phyloP scores from a whole-genome alignment of 352 stramenopile genomes.

The Phytophthora sansomeana region DNA sequence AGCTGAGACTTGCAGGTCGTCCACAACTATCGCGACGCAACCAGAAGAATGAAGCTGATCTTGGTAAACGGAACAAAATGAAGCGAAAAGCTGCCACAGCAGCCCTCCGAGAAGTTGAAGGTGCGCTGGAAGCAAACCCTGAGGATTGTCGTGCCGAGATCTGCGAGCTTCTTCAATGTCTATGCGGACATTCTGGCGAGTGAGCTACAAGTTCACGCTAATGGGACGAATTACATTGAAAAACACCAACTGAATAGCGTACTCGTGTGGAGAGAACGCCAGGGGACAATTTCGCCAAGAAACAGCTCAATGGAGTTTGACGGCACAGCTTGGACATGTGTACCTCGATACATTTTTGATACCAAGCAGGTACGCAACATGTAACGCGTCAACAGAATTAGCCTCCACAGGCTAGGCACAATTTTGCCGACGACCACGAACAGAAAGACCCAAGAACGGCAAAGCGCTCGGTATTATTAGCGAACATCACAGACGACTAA shows the following conservation, averaged over 20 bases:
- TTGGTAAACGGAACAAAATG: not conserved
- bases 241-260: too few relatives aligned
- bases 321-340: not conserved
- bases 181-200: slow-evolving; percentile 25
- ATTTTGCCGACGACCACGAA: slow-evolving; percentile 2
- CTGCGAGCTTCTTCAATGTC: slow-evolving; percentile 50
- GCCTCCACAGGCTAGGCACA: not conserved
- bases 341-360: not conserved
- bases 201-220: not conserved
- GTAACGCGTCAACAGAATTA: slow-evolving; percentile 3
- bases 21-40: not conserved
- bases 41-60: not conserved
- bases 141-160: slow-evolving; percentile 69
- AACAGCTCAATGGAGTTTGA: not conserved
- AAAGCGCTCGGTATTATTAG: slow-evolving; percentile 10
- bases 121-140: slow-evolving; percentile 55
- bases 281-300: not conserved
- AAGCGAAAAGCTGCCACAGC: slow-evolving; percentile 25
- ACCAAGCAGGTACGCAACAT: not conserved
- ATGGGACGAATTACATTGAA: too few relatives aligned
- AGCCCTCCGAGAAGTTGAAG: slow-evolving; percentile 50
- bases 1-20: slow-evolving; percentile 32
- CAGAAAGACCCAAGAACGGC: not conserved
- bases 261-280: not conserved
- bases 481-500: not conserved